Conservation (phyloP, 352 stramenopile species). For the Peronospora destructor region DNA sequence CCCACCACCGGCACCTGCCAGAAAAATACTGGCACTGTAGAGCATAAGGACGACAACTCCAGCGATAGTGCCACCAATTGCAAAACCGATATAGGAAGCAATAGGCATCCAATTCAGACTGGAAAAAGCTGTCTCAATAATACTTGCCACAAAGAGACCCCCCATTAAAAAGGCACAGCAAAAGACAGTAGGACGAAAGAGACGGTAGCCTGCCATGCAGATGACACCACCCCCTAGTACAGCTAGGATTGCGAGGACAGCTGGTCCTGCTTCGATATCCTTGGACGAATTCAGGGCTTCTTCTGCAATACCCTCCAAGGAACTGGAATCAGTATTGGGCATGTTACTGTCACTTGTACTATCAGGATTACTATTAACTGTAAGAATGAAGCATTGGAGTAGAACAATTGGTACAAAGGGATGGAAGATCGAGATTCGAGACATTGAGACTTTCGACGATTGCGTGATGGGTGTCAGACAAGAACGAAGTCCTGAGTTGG, state of each 20-base stretch:
- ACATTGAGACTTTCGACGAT: no score
- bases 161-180: slow-evolving; percentile 63
- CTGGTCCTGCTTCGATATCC: slow-evolving; percentile 36
- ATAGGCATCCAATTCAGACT: slow-evolving; percentile 43
- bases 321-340: slow-evolving; percentile 16
- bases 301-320: slow-evolving; percentile 25
- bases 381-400: no score
- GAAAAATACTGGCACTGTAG: slow-evolving; percentile 46
- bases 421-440: no score
- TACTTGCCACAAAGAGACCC: slow-evolving; percentile 48
- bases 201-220: slow-evolving; percentile 46
- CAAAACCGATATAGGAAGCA: slow-evolving; percentile 54
- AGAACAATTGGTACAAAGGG: no score
- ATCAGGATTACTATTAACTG: no score
- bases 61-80: slow-evolving; percentile 31
- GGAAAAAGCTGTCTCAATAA: slow-evolving; percentile 50
- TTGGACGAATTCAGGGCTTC: slow-evolving; percentile 38
- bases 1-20: slow-evolving; percentile 36
- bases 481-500: no score
- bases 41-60: slow-evolving; percentile 43
- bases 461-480: no score
- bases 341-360: neutral
- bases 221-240: slow-evolving; percentile 40
- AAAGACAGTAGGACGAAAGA: slow-evolving; percentile 56
- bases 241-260: slow-evolving; percentile 43